Percentiles rank a stretch among this genome's conserved stretches.
Conservation (phyloP, 768 basidiomycete genomes). For the Lentinula sp. region DNA sequence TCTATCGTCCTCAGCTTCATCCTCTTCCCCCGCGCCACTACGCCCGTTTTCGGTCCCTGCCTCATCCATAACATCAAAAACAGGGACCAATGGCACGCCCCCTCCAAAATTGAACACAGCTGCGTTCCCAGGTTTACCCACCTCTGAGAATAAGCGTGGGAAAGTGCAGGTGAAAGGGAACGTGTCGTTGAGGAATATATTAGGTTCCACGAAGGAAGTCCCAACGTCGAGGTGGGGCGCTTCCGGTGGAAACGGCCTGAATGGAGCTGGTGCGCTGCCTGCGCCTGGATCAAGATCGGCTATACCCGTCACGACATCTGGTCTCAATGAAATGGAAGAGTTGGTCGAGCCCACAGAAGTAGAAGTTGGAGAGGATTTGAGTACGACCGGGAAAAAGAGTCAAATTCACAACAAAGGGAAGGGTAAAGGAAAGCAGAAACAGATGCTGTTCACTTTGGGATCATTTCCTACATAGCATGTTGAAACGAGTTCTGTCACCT, state of each 20-base stretch:
- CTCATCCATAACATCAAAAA: constrained; percentile 9
- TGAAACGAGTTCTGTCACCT: not conserved
- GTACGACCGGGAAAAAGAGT: constrained; percentile 7
- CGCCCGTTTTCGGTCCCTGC: constrained; percentile 15
- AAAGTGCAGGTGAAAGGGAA: constrained; percentile 55
- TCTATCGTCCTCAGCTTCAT: constrained; percentile 5
- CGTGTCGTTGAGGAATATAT: constrained; percentile 59
- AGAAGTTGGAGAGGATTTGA: not conserved
- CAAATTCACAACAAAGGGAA: constrained; percentile 71
- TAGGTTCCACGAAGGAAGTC: constrained; percentile 39
- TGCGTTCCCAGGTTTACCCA: constrained; percentile 69
- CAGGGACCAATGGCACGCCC: constrained; percentile 13
- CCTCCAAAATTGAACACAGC: constrained; percentile 45
- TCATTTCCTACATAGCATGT: not conserved
- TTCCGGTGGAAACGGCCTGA: not conserved
- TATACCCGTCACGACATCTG: not conserved
- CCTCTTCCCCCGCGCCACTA: constrained; percentile 19
- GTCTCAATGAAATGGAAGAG: not conserved
- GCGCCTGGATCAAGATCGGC: not conserved
- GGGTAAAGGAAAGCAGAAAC: constrained; percentile 78
- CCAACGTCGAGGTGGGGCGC: constrained; percentile 34
- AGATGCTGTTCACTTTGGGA: constrained; percentile 60
- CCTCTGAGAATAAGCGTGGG: constrained; percentile 27
- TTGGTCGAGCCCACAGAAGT: constrained; percentile 1
- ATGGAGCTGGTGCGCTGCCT: not conserved